Evolutionary conservation across 2,329 filamentous ascomycete species (phyloP), one percentile per base, ranked within the genome.

Genomic region (Ophiobolus disseminans): DNA sequence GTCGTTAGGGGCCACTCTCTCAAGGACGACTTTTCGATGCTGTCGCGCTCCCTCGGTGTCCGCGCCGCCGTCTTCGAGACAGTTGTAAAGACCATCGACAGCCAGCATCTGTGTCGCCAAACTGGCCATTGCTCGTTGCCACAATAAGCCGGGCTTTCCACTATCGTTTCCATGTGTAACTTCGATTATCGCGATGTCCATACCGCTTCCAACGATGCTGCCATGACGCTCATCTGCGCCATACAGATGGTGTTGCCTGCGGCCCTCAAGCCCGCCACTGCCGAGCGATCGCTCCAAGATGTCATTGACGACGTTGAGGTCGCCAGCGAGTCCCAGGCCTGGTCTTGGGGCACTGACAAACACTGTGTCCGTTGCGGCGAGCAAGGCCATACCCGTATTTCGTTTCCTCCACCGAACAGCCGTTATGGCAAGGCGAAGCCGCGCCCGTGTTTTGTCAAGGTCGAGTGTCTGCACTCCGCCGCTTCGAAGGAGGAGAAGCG

Each of bases 131-230:
- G 40, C n/a, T 31, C 6, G 34, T 11, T 14, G 31, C 17, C 7
- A 25, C 14, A n/a, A 25, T 3, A 14, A 35, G 2, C 25, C 3
- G 44, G 49, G 1, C 40, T 60, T 10, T n/a, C 34, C 6, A 23
- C 26, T 1, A 38, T 59, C 5, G 43, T 48, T 2, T 31, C 16
- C n/a, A 34, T 21, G 6, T 30, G 40, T 11, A 41, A 31, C 19
- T 51, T 60, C 6, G 16, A 34, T 3, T 53, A 51, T 23, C 43
- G 44, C 1, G 41, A 62, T 21, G 8, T 41, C 1, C 57, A 60
- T 16, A 60, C 57, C 0, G 55, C 57, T 0, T 25, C 50, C 30
- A 63, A 63, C 37, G 55, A 61, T 19, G 51, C 50, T 0, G 55
- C 55, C 2, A 52, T 50, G 22, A 59, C 60, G 0, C 39, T 58